Evolutionary conservation across 495 filamentous ascomycete species (phyloP).

Genomic region (Penicillium paradoxum): DNA sequence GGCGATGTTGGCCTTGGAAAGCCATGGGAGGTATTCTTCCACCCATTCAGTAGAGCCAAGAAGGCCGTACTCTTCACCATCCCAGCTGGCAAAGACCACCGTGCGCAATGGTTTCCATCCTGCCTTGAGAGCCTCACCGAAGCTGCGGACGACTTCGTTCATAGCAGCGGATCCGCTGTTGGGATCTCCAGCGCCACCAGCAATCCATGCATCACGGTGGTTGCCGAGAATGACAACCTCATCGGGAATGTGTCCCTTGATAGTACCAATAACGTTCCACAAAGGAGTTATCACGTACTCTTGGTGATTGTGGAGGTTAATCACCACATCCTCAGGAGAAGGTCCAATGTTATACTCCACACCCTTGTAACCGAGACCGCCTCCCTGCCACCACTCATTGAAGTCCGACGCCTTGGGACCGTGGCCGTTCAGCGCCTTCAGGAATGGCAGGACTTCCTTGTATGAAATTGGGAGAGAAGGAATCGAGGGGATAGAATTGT

Average conservation of each 20-base stretch:
- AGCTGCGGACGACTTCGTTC: conserved; percentile 79
- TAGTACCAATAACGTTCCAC: conserved; percentile 93
- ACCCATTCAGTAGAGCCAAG: conserved; percentile 73
- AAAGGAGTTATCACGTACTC: conserved; percentile 84
- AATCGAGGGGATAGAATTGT: conserved; percentile 69
- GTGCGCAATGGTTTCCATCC: conserved; percentile 91
- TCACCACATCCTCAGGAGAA: conserved; percentile 64
- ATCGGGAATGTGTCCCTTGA: conserved; percentile 82
- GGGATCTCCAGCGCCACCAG: conserved; percentile 78
- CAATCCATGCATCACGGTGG: conserved; percentile 92
- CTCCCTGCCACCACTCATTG: conserved; percentile 64
- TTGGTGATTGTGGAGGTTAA: conserved; percentile 84
- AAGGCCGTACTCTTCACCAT: conserved; percentile 69
- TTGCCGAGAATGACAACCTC: conserved; percentile 94
- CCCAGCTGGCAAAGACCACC: conserved; percentile 70
- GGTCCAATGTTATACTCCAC: conserved; percentile 92
- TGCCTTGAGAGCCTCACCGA: conserved; percentile 64
- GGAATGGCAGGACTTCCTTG: conserved; percentile 73
- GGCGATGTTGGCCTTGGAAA: conserved; percentile 65
- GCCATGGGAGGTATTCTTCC: conserved; percentile 81
- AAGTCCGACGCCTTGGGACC: conserved; percentile 76
- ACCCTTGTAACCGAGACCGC: conserved; percentile 72
- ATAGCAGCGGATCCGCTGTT: conserved; percentile 87
- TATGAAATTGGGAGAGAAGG: conserved; percentile 93
- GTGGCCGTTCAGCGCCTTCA: conserved; percentile 84